Evolutionary conservation across 1,139 yeast genomes (phyloP).

Genomic region (Yamadazyma membranifaciens): DNA sequence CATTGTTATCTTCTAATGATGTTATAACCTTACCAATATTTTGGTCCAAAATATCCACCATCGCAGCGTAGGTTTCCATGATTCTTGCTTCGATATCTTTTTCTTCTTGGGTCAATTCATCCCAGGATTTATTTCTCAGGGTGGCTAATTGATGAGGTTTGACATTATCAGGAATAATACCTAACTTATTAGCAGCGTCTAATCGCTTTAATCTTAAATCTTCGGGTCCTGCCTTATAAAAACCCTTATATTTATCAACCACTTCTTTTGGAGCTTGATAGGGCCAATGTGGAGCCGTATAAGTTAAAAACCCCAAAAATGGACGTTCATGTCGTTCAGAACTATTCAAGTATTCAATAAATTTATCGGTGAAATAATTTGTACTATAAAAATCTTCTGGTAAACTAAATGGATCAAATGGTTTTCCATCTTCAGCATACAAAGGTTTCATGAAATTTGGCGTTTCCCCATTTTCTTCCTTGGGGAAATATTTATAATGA

Average conservation of each 20-base stretch:
- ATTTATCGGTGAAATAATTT: slow-evolving; percentile 42
- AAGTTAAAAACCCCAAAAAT: slow-evolving; percentile 51
- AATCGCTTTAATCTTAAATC: slow-evolving; percentile 39
- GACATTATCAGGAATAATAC: slow-evolving; percentile 42
- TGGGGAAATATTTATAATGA: slow-evolving; percentile 49
- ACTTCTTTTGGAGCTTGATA: slow-evolving; percentile 52
- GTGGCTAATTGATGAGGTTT: slow-evolving; percentile 48
- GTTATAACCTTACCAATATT: slow-evolving; percentile 48
- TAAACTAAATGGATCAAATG: slow-evolving; percentile 32
- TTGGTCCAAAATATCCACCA: slow-evolving; percentile 55
- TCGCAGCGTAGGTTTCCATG: slow-evolving; percentile 59
- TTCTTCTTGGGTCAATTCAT: slow-evolving; percentile 34
- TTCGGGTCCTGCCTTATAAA: slow-evolving; percentile 50
- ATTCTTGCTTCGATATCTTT: slow-evolving; percentile 36
- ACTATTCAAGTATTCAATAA: slow-evolving; percentile 33
- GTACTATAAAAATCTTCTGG: slow-evolving; percentile 52
- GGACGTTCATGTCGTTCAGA: slow-evolving; percentile 39
- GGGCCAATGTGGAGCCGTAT: slow-evolving; percentile 66
- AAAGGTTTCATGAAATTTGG: slow-evolving; percentile 32
- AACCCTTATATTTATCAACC: slow-evolving; percentile 47
- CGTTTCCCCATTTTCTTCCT: slow-evolving; percentile 17
- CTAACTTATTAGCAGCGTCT: slow-evolving; percentile 37
- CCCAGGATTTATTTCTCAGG: slow-evolving; percentile 38
- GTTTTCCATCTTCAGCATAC: slow-evolving; percentile 35
- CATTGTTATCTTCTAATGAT: slow-evolving; percentile 35